Conservation (phyloP, 2,329 filamentous ascomycete species). For the Ophiostoma populinum region DNA sequence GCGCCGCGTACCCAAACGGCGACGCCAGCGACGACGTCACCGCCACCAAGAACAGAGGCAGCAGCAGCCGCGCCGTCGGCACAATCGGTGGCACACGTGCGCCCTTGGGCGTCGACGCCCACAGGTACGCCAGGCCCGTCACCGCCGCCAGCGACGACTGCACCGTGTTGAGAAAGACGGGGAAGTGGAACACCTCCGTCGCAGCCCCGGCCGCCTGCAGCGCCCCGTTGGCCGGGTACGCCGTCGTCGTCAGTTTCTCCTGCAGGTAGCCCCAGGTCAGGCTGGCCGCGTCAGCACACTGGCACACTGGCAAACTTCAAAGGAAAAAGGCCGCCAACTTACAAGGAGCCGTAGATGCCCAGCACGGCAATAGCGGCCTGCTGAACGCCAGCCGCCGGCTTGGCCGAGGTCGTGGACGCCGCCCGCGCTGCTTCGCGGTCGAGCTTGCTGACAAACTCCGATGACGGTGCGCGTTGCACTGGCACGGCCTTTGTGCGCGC, state of each 20-base stretch:
- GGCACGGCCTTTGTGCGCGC: conserved; percentile 51
- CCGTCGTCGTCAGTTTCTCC: conserved; percentile 90
- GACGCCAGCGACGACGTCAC: conserved; percentile 76
- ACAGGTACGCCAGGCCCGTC: conserved; percentile 68
- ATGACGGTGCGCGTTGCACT: conserved; percentile 46
- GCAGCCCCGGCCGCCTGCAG: conserved; percentile 26
- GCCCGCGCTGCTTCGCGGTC: conserved; percentile 15
- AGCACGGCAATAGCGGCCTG: conserved; percentile 77
- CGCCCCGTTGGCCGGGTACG: conserved; percentile 51
- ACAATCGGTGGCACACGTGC: conserved; percentile 48
- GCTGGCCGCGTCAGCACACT: conserved; percentile 25
- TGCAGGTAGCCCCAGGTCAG: conserved; percentile 93
- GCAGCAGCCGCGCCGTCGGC: conserved; percentile 55
- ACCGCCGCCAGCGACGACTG: conserved; percentile 79
- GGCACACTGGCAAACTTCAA: background rate
- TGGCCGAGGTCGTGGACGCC: conserved; percentile 11
- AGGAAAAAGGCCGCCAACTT: conserved; percentile 19
- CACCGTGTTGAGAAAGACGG: conserved; percentile 89
- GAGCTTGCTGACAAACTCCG: conserved; percentile 41
- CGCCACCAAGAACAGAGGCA: conserved; percentile 68
- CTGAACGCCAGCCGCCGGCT: conserved; percentile 33
- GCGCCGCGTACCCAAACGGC: conserved; percentile 87
- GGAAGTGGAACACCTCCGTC: conserved; percentile 68
- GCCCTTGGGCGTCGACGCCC: conserved; percentile 39
- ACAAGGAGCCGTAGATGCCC: conserved; percentile 97